Evolutionary conservation across 441 rosid species (phyloP).

Genomic region (Raphanus hybrid): DNA sequence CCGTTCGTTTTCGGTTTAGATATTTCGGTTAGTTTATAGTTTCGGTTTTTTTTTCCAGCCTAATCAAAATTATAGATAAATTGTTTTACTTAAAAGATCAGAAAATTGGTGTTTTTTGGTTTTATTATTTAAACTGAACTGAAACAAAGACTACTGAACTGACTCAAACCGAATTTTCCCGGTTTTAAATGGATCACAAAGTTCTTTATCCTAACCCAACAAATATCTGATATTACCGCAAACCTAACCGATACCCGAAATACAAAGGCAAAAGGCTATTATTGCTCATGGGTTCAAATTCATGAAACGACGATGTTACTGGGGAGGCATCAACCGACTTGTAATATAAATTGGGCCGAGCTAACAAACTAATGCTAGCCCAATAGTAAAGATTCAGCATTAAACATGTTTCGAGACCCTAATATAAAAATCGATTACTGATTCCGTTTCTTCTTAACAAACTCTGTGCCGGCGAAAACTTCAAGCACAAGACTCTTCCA

Average conservation of each 20-base stretch:
- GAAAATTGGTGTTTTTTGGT: too few species aligned
- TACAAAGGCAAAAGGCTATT: too few species aligned
- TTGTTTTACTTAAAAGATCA: too few species aligned
- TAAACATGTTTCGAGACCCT: slow-evolving; percentile 20
- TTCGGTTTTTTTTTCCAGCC: too few species aligned
- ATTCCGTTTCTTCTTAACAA: neutral
- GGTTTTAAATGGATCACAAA: too few species aligned
- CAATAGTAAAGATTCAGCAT: slow-evolving; percentile 1
- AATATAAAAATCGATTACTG: slow-evolving; percentile 18
- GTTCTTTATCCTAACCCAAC: too few species aligned
- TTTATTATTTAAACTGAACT: too few species aligned
- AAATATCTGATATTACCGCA: too few species aligned
- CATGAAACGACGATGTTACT: neutral
- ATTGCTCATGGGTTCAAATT: neutral
- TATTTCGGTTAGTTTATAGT: too few species aligned
- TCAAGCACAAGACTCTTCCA: neutral
- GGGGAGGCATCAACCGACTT: neutral
- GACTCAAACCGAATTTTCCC: neutral
- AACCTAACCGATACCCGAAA: neutral
- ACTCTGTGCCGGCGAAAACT: slow-evolving; percentile 20
- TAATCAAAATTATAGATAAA: too few species aligned
- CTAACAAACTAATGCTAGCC: neutral
- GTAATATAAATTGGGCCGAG: neutral
- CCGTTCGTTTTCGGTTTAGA: too few species aligned
- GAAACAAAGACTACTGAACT: neutral